Evolutionary conservation across 257 asterid species (phyloP).

Genomic region (Ocimum tenuiflorum): DNA sequence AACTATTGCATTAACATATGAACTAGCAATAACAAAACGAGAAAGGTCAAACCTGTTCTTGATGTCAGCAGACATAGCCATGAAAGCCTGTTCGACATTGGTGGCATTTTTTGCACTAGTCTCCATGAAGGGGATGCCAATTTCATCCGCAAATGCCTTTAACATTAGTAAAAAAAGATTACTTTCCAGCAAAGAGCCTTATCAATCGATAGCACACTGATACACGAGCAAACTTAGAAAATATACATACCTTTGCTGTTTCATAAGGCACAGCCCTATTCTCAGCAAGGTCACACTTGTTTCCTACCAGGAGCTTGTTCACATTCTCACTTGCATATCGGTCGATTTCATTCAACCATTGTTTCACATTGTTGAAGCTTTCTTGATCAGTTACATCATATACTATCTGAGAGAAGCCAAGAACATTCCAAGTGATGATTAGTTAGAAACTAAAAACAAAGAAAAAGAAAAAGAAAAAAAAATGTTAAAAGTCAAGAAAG

Average conservation of each 20-base stretch:
- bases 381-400: conserved; percentile 82
- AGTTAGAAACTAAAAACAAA: conserved; percentile 5
- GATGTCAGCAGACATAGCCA: conserved; percentile 86
- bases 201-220: background rate
- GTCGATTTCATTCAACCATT: conserved; percentile 87
- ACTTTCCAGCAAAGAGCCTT: background rate
- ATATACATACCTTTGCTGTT: conserved; percentile 65
- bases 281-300: conserved; percentile 73
- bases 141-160: conserved; percentile 87
- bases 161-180: conserved; percentile 16
- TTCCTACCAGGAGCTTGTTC: conserved; percentile 81
- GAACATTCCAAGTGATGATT: conserved; percentile 17
- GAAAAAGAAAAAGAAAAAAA: no score
- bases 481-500: no score
- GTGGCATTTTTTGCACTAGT: conserved; percentile 89
- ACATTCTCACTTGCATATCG: conserved; percentile 87
- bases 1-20: background rate
- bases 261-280: conserved; percentile 75
- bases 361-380: conserved; percentile 89
- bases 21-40: background rate
- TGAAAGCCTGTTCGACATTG: conserved; percentile 85
- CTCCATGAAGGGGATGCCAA: conserved; percentile 92
- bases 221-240: background rate
- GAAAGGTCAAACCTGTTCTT: conserved; percentile 52
- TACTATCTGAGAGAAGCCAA: conserved; percentile 43